Conservation (phyloP, 1,284 basidiomycete species). For the Melampsora americana region DNA sequence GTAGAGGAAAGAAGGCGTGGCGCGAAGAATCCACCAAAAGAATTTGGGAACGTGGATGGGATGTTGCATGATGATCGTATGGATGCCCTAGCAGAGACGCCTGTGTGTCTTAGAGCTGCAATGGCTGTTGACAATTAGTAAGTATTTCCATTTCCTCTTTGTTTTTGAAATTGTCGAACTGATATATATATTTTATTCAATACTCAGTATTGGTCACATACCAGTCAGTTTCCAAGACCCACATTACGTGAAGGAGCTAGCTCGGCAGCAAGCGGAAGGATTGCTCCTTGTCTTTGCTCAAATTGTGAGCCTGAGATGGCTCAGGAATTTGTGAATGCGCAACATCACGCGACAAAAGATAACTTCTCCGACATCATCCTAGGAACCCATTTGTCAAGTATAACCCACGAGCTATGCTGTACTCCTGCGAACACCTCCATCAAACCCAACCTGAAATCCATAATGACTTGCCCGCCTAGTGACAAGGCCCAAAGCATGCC, state of each 20-base stretch:
- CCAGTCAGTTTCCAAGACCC: neutral
- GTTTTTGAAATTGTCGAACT: too few species aligned
- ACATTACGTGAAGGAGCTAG: neutral
- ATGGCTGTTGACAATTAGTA: neutral
- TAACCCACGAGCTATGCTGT: neutral
- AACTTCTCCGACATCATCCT: neutral
- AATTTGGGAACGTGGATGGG: neutral
- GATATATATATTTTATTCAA: neutral
- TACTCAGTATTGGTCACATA: neutral
- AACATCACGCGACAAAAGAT: constrained; percentile 2
- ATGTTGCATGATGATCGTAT: neutral
- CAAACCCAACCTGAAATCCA: neutral
- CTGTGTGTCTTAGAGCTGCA: neutral
- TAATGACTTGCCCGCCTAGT: neutral
- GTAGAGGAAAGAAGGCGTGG: neutral
- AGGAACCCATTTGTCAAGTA: neutral
- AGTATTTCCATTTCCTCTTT: neutral
- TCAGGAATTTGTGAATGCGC: neutral
- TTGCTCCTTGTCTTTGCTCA: too few species aligned
- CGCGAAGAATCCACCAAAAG: neutral
- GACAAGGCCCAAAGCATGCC: neutral
- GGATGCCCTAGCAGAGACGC: neutral
- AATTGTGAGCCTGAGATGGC: neutral
- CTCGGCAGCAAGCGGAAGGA: neutral
- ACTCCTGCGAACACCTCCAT: neutral